These are phyloP conservation scores for Aspergillus aculeatus DNA, from an alignment of 2,329 filamentous ascomycete species.

Conservation along the genomic window DNA sequence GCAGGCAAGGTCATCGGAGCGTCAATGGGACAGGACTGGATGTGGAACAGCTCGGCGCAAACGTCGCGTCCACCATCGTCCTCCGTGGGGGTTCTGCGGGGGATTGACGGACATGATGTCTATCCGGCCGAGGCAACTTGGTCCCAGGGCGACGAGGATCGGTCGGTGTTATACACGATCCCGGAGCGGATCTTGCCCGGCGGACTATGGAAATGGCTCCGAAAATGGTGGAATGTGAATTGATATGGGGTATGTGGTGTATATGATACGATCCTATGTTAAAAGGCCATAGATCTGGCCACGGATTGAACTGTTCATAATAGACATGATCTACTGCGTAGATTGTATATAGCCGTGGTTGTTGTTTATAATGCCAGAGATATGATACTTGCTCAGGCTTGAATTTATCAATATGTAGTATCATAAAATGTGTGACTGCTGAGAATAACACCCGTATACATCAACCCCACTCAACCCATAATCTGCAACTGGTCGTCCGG, in stretches of 20 bases:
- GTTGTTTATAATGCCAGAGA: background rate
- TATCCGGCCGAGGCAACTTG: conserved; percentile 3
- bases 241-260: conserved; percentile 4
- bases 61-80: conserved; percentile 16
- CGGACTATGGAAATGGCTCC: conserved; percentile 16
- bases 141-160: background rate
- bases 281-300: background rate
- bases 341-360: background rate
- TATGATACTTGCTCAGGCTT: background rate
- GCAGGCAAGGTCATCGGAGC: conserved; percentile 51
- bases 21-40: conserved; percentile 18
- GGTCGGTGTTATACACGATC: background rate
- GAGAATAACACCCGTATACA: background rate
- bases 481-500: conserved; percentile 88
- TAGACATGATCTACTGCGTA: background rate
- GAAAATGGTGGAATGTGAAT: conserved; percentile 12
- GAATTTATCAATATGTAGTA: no score
- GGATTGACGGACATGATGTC: conserved; percentile 38
- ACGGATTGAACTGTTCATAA: background rate
- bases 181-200: conserved; percentile 2
- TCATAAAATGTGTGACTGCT: no score
- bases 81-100: conserved; percentile 37
- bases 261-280: conserved; percentile 7
- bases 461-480: conserved; percentile 66
- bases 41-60: background rate